These are phyloP conservation scores for Fusarium drepaniforme DNA, from an alignment of 2,329 filamentous ascomycete species.

Conservation along the genomic window DNA sequence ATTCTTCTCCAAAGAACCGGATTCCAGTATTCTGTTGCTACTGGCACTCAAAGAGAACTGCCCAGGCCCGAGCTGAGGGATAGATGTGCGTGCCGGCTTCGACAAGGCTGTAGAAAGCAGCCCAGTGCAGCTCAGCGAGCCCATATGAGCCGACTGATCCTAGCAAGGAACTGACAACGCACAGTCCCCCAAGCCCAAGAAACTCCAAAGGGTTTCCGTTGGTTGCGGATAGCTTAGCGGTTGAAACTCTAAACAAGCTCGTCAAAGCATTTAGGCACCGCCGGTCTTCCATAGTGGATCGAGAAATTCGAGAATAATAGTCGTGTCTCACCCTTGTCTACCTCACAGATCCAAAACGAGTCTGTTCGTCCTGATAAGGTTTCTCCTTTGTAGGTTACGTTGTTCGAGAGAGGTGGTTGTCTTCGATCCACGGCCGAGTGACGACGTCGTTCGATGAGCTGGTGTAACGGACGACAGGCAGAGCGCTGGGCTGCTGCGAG, in stretches of 20 bases:
- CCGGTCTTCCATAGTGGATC: slow-evolving; percentile 3
- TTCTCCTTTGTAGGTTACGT: slow-evolving; percentile 18
- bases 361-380: slow-evolving; percentile 1
- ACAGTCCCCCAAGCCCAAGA: not conserved
- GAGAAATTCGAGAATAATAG: slow-evolving; percentile 23
- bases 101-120: slow-evolving; percentile 1
- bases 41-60: not conserved
- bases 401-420: slow-evolving; percentile 20
- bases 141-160: not conserved
- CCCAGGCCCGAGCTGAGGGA: not conserved
- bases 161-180: not conserved
- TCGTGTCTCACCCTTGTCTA: slow-evolving; percentile 39
- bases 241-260: not conserved
- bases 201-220: not conserved
- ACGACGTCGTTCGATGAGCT: slow-evolving; percentile 32
- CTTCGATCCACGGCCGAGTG: slow-evolving; percentile 29
- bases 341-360: slow-evolving; percentile 6
- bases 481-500: slow-evolving; percentile 35
- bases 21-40: not conserved
- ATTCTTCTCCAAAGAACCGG: not conserved
- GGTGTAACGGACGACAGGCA: slow-evolving; percentile 40
- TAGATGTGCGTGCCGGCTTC: not conserved
- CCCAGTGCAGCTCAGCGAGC: not conserved
- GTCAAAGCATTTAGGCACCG: slow-evolving; percentile 3
- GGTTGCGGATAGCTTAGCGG: not conserved